Conservation (phyloP, 306 rosid species). For the peach (Prunus persica) region Prunus_persica_NCBIv2 NC_034013.1:17126001-17126500, state of each 20-base stretch:
- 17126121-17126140: not conserved
- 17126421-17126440: conserved; percentile 30
- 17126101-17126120: not conserved
- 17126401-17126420: conserved; percentile 29
- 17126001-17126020: not conserved
- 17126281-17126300: not conserved
- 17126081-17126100: conserved; percentile 4
- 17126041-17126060: not conserved
- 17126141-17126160: not conserved
- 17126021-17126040: not conserved
- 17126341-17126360: not conserved
- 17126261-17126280: not conserved
- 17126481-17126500: not conserved
- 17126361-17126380: not conserved
- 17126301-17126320: conserved; percentile 7
- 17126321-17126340: not conserved
- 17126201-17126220: not conserved
- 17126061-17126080: conserved; percentile 1
- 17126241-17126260: not conserved
- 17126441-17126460: too few species aligned
- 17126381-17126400: conserved; percentile 16
- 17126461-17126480: too few species aligned
- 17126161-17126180: not conserved
- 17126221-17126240: not conserved
- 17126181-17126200: not conserved